Conservation (phyloP, 495 filamentous ascomycete species). For the Podospora pseudopauciseta region DNA sequence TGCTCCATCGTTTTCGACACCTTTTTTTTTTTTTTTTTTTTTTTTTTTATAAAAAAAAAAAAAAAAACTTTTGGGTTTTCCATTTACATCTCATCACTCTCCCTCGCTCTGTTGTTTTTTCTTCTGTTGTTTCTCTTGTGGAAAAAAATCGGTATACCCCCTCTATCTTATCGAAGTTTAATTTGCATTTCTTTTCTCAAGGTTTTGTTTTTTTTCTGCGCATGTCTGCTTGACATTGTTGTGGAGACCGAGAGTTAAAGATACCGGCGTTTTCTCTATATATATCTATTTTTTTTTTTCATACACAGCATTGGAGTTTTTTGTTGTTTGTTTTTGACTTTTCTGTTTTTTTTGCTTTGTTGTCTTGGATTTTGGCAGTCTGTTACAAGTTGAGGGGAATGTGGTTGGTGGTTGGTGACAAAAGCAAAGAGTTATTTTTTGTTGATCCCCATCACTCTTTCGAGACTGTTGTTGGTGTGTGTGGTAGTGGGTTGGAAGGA, state of each 20-base stretch:
- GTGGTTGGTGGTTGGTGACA: not conserved
- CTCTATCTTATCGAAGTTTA: slow-evolving; percentile 10
- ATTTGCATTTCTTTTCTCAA: slow-evolving; percentile 19
- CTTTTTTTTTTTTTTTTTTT: no score
- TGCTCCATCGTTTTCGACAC: not conserved
- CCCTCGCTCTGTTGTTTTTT: not conserved
- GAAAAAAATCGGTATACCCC: slow-evolving; percentile 10
- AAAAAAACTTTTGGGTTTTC: not conserved
- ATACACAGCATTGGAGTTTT: not conserved
- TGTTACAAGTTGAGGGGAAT: not conserved
- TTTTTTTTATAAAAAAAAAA: no score
- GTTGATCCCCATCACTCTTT: not conserved
- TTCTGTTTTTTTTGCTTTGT: not conserved
- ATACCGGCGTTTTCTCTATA: not conserved
- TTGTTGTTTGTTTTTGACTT: not conserved
- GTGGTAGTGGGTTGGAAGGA: not conserved
- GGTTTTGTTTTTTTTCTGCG: not conserved
- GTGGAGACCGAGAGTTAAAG: slow-evolving; percentile 8
- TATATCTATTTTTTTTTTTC: not conserved
- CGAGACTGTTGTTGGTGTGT: not conserved
- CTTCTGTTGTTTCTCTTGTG: not conserved
- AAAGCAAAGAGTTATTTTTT: not conserved
- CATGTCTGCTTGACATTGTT: not conserved
- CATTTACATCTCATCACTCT: not conserved
- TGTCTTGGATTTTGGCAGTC: not conserved